Evolutionary conservation across 2,329 filamentous ascomycete species (phyloP).

Genomic region (Venturia asperata): DNA sequence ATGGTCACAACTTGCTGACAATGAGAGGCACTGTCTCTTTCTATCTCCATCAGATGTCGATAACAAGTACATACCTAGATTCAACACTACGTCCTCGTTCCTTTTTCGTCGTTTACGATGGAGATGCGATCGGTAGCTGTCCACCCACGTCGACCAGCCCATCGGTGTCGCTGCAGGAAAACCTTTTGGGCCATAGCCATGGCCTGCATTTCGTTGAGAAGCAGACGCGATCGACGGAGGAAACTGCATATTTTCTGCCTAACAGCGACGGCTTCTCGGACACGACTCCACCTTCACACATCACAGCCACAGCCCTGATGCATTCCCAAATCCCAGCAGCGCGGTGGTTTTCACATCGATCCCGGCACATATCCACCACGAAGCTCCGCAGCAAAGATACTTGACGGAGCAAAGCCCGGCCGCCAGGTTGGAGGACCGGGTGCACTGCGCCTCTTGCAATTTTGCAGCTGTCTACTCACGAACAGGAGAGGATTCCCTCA

Average conservation of each 20-base stretch:
- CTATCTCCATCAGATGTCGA: background rate
- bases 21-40: background rate
- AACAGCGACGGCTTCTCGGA: background rate
- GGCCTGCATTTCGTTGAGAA: background rate
- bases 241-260: background rate
- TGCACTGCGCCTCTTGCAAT: background rate
- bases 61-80: background rate
- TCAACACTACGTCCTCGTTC: background rate
- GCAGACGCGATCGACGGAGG: constrained; percentile 4
- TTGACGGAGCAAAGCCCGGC: background rate
- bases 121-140: background rate
- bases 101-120: background rate
- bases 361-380: background rate
- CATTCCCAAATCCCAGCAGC: background rate
- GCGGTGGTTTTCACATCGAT: background rate
- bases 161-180: constrained; percentile 4
- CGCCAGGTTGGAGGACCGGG: background rate
- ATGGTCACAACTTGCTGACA: background rate
- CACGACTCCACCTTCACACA: background rate
- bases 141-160: background rate
- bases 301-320: background rate
- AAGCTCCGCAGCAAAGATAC: background rate
- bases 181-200: background rate
- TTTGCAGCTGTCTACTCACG: background rate
- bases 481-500: background rate